These are phyloP conservation scores for Cantharellus anzutake DNA, from an alignment of 768 basidiomycete species.

Conservation along the genomic window DNA sequence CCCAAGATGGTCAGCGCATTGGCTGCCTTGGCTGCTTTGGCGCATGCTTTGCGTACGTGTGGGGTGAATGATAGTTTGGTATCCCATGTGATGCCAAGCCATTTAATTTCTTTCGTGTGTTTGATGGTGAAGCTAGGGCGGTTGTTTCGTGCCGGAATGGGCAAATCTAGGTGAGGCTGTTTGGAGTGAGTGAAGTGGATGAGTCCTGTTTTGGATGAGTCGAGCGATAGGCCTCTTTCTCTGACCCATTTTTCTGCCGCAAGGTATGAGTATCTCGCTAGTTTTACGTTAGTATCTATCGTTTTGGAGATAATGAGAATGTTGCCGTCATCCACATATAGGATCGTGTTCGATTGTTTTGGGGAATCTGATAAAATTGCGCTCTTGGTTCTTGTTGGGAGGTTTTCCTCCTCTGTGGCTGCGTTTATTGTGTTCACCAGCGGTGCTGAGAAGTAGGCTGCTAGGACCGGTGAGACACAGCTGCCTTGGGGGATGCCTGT, in stretches of 20 bases:
- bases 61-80: slow-evolving; percentile 17
- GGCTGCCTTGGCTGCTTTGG: slow-evolving; percentile 14
- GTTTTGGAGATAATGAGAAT: neutral
- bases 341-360: neutral
- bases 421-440: neutral
- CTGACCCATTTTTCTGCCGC: neutral
- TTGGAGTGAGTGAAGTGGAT: neutral
- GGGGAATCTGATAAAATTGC: neutral
- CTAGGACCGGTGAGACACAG: neutral
- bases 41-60: slow-evolving; percentile 15
- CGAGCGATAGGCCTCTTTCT: neutral
- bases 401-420: neutral
- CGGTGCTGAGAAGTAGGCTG: neutral
- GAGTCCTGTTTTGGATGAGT: neutral
- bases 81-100: slow-evolving; percentile 22
- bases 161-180: neutral
- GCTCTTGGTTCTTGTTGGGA: neutral
- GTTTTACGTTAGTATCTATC: neutral
- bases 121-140: neutral
- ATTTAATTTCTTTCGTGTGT: slow-evolving; percentile 5
- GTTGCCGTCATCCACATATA: neutral
- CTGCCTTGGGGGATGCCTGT: neutral
- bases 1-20: slow-evolving; percentile 16
- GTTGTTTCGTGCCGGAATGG: neutral
- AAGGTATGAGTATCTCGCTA: neutral